Percentiles rank a stretch among this genome's conserved stretches.
Evolutionary conservation across 2,329 filamentous ascomycete species (phyloP).

Genomic region (Aspergillus fijiensis): DNA sequence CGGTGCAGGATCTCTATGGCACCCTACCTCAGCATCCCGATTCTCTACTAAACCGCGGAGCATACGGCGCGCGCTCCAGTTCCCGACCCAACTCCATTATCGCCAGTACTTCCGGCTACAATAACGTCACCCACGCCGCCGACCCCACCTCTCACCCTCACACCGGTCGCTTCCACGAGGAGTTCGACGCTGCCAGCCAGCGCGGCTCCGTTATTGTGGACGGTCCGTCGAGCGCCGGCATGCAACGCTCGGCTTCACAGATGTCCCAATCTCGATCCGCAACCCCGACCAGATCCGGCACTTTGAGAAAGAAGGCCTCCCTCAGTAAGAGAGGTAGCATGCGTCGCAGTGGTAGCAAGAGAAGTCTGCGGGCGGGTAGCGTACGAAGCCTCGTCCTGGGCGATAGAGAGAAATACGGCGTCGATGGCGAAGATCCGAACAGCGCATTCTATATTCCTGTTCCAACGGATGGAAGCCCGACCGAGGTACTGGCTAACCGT

Average conservation of each 20-base stretch:
- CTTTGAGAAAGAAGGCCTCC: constrained; percentile 84
- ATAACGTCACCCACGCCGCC: constrained; percentile 37
- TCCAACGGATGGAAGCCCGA: constrained; percentile 82
- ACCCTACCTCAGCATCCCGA: constrained; percentile 32
- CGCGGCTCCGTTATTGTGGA: constrained; percentile 37
- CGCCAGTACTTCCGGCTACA: constrained; percentile 37
- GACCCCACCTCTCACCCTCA: constrained; percentile 33
- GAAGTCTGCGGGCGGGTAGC: constrained; percentile 81
- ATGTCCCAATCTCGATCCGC: constrained; percentile 43
- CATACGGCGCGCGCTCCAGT: constrained; percentile 31
- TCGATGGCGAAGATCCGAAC: constrained; percentile 59
- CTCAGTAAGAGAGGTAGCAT: constrained; percentile 71
- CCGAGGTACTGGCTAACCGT: constrained; percentile 78
- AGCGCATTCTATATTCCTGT: constrained; percentile 89
- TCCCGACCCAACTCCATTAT: constrained; percentile 45
- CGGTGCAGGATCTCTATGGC: constrained; percentile 40
- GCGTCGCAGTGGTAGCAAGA: constrained; percentile 75
- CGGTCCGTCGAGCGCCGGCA: constrained; percentile 23
- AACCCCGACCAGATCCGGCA: constrained; percentile 59
- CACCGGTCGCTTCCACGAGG: constrained; percentile 42
- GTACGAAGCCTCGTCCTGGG: constrained; percentile 77
- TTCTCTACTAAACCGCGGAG: constrained; percentile 30
- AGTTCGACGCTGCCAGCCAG: constrained; percentile 36
- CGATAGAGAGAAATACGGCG: constrained; percentile 53
- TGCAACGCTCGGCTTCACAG: constrained; percentile 44